Evolutionary conservation across 2,329 filamentous ascomycete genomes (phyloP).

Genomic region (Phyllosticta paracitricarpa): DNA sequence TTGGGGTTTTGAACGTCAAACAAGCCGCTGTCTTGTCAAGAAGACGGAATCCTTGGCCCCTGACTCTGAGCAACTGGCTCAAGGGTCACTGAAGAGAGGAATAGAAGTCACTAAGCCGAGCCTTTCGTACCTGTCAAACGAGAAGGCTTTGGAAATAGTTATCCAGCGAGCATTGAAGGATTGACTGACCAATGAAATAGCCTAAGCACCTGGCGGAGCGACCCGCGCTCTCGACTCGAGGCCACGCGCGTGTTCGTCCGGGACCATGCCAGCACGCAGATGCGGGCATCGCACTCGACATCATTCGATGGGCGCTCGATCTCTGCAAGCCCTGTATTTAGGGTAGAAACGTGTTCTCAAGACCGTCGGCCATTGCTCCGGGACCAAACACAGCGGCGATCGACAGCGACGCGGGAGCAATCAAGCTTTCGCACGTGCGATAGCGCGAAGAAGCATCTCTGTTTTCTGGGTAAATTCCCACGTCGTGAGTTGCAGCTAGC

Average conservation of each 20-base stretch:
- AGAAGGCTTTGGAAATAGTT: not conserved
- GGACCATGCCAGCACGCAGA: not conserved
- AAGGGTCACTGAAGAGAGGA: no score
- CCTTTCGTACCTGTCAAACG: no score
- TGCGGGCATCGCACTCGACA: not conserved
- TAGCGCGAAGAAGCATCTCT: not conserved
- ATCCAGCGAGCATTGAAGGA: not conserved
- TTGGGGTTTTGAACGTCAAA: no score
- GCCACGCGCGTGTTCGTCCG: not conserved
- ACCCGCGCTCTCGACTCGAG: not conserved
- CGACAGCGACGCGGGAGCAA: no score
- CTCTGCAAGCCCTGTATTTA: not conserved
- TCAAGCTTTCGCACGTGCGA: not conserved
- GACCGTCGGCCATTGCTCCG: not conserved
- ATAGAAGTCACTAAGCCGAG: no score
- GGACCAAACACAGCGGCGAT: not conserved
- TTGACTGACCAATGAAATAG: not conserved
- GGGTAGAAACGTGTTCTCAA: not conserved
- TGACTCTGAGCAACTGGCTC: no score
- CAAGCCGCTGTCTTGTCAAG: no score
- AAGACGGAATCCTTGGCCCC: no score
- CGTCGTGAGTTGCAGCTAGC: no score
- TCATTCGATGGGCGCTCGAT: not conserved
- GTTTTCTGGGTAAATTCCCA: not conserved
- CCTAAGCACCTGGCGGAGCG: not conserved